Evolutionary conservation across 352 stramenopile genomes (phyloP), one percentile per base, ranked within the genome.

Genomic region (Globisporangium okanoganense): DNA sequence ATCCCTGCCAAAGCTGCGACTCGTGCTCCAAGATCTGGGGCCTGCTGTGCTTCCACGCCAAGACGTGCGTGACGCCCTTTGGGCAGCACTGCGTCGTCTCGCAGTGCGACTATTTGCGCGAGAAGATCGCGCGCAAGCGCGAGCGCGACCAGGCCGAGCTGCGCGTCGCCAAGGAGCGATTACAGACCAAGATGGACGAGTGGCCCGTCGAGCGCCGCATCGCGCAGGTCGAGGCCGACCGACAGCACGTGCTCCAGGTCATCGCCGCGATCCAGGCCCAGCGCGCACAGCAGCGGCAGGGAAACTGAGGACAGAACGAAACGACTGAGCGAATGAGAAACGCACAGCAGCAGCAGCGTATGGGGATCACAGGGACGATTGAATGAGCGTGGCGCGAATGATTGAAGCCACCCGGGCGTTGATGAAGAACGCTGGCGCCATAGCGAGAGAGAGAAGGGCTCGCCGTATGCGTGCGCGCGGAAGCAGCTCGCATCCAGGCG

Each of bases 1-100:
- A 45, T 55, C 3, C 29, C 5, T 61, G 41, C 49, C n/a, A n/a
- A n/a, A 94, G 84, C 62, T 94, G 84, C 58, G 74, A 88, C 16
- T 84, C 82, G 62, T 95, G 86, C 64, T 85, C 80, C 24, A 90
- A 89, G 59, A 94, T 95, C 64, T 95, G 85, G 82, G 78, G 84
- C 10, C 52, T 95, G 56, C 71, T 95, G n/a, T 95, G 84, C 56
- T 95, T 81, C 68, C 86, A 95, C 62, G 86, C 86, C 22, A 92
- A 92, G 71, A 82, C 71, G 53, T 94, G 84, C 53, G 29, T 45
- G 22, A 85, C 76, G 59, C 78, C 80, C 3, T 61, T 75, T 12
- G 77, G 72, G 2, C 54, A 76, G 47, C 84, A 74, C 53, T 95
- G 86, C 56, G 78, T 85, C 0, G 86, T 95, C 22, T 89, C 85